A percentile compares a stretch with the other conserved stretches of the same genome.
Conservation (phyloP, 176 grass and related monocot genomes). For the Paspalum notatum region DNA sequence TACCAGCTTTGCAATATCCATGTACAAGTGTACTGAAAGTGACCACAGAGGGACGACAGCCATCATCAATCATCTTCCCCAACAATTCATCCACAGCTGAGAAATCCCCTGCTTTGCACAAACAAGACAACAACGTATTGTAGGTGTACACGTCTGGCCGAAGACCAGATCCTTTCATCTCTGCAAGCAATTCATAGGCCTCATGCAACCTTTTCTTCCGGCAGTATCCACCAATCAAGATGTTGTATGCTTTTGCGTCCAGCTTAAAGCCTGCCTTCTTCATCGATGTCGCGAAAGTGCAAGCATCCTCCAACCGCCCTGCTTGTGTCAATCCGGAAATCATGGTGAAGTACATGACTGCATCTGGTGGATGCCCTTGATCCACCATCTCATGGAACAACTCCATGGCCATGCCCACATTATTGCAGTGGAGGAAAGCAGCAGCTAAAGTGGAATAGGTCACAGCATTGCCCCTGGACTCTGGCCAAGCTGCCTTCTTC, state of each 20-base stretch:
- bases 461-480: constrained; percentile 39
- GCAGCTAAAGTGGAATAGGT: constrained; percentile 70
- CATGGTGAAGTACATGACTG: constrained; percentile 66
- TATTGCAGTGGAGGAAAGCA: constrained; percentile 77
- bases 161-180: constrained; percentile 64
- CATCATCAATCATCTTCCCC: constrained; percentile 67
- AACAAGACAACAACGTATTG: constrained; percentile 70
- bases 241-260: constrained; percentile 59
- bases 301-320: constrained; percentile 66
- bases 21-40: constrained; percentile 81
- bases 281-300: constrained; percentile 47
- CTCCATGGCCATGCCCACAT: constrained; percentile 61
- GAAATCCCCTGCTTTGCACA: constrained; percentile 70
- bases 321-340: constrained; percentile 74
- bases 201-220: constrained; percentile 62
- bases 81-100: constrained; percentile 51
- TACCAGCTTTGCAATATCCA: constrained; percentile 81
- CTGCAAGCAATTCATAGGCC: constrained; percentile 46
- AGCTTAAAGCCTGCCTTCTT: constrained; percentile 66
- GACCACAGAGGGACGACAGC: constrained; percentile 58
- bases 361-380: constrained; percentile 59
- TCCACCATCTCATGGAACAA: constrained; percentile 68
- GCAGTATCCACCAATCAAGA: constrained; percentile 74
- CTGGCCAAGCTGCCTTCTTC: constrained; percentile 51
- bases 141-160: constrained; percentile 70